phyloP scores from a whole-genome alignment of 179 eudicot genomes.

The Silene coronaria region DNA sequence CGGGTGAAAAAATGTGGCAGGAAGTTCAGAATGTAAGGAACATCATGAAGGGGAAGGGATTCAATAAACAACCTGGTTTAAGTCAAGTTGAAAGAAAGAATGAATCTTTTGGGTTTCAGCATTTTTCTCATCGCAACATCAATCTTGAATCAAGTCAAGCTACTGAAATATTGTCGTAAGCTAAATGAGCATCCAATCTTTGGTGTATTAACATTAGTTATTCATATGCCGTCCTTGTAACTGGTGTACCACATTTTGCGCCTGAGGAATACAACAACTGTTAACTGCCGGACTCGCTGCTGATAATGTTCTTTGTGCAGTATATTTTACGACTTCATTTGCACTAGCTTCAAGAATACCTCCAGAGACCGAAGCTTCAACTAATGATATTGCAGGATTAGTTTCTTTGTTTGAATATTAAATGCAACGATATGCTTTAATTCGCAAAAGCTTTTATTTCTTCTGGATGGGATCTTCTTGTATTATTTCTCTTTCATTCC shows the following conservation, averaged over 20 bases:
- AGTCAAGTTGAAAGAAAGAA: constrained; percentile 31
- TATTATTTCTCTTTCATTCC: not conserved
- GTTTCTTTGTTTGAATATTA: not conserved
- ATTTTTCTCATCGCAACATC: too few species aligned
- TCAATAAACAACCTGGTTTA: constrained; percentile 42
- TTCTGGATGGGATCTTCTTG: too few species aligned
- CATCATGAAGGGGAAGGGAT: constrained; percentile 45
- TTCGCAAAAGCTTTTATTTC: too few species aligned
- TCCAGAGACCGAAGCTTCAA: constrained; percentile 46
- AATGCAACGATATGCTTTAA: too few species aligned
- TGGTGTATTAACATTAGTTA: too few species aligned
- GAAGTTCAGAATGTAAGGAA: constrained; percentile 48
- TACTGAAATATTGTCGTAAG: too few species aligned
- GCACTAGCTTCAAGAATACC: constrained; percentile 71
- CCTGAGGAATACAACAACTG: constrained; percentile 10
- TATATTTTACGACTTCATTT: constrained; percentile 65
- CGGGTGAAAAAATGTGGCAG: constrained; percentile 51
- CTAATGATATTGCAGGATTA: constrained; percentile 36
- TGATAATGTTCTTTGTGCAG: constrained; percentile 85
- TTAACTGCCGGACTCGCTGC: constrained; percentile 88
- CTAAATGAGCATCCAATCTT: too few species aligned
- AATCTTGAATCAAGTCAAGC: too few species aligned
- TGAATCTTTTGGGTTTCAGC: not conserved
- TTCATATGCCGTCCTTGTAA: too few species aligned
- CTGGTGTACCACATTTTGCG: too few species aligned